Evolutionary conservation across 2,329 filamentous ascomycete genomes (phyloP).

Genomic region (Chaetothyriales sp.): DNA sequence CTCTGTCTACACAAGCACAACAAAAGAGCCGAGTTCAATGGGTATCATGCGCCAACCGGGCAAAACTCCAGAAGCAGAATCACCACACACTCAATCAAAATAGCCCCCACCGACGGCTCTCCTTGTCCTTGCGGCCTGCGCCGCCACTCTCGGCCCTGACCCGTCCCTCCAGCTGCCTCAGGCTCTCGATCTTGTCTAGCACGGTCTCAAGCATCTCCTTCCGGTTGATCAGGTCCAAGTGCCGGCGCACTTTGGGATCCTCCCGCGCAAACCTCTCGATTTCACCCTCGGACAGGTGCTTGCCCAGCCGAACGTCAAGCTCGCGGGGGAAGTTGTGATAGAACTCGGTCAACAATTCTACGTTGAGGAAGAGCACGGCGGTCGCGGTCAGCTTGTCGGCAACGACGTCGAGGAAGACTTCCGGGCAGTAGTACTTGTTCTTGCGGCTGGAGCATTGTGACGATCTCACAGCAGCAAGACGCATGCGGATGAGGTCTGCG

Average conservation of each 20-base stretch:
- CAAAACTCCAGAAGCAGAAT: background rate
- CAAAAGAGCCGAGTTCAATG: background rate
- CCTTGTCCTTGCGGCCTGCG: constrained; percentile 22
- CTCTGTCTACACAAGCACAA: background rate
- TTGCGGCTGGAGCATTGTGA: constrained; percentile 70
- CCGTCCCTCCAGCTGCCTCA: constrained; percentile 67
- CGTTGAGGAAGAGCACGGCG: constrained; percentile 91
- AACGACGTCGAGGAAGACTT: constrained; percentile 94
- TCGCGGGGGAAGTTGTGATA: constrained; percentile 96
- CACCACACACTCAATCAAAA: constrained; percentile 21
- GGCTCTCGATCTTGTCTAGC: constrained; percentile 84
- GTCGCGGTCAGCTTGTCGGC: constrained; percentile 89
- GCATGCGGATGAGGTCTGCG: constrained; percentile 78
- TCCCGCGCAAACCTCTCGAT: constrained; percentile 85
- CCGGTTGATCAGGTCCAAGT: constrained; percentile 78
- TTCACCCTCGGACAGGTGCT: constrained; percentile 61
- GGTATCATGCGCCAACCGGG: background rate
- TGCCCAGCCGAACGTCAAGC: constrained; percentile 70
- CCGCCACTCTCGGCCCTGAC: constrained; percentile 39
- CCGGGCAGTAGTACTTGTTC: constrained; percentile 94
- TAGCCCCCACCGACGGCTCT: constrained; percentile 29
- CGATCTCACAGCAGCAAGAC: constrained; percentile 71
- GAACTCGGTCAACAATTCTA: constrained; percentile 90
- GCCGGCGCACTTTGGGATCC: constrained; percentile 74
- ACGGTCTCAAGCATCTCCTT: constrained; percentile 91